These are phyloP conservation scores for Hyphopichia buzzinii DNA, from an alignment of 1,139 yeast genomes.

Conservation along the genomic window DNA sequence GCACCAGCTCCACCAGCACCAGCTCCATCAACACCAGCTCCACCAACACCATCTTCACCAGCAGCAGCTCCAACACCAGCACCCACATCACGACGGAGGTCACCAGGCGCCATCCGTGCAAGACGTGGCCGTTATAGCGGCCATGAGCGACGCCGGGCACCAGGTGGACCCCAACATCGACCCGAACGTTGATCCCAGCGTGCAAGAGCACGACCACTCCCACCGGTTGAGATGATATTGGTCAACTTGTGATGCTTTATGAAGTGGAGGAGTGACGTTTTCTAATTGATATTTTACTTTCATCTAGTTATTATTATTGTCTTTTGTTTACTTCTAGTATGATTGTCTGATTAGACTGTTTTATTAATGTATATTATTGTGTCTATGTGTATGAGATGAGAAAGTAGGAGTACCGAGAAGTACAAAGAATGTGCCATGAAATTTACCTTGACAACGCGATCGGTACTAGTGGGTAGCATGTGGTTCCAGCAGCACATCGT, in stretches of 20 bases:
- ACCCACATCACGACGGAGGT: conserved; percentile 18
- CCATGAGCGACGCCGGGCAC: conserved; percentile 34
- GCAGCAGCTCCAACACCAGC: conserved; percentile 19
- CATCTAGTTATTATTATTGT: not conserved
- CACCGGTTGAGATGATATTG: conserved; percentile 16
- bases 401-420: too few species aligned
- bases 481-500: too few species aligned
- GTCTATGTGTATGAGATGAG: too few species aligned
- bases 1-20: conserved; percentile 16
- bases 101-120: conserved; percentile 36
- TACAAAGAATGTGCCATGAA: too few species aligned
- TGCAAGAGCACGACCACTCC: conserved; percentile 44
- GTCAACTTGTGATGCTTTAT: not conserved
- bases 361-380: not conserved
- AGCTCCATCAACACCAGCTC: conserved; percentile 14
- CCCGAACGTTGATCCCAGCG: conserved; percentile 47
- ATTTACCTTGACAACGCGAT: too few species aligned
- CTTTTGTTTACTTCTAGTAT: not conserved
- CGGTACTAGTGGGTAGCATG: too few species aligned
- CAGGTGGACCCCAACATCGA: conserved; percentile 44
- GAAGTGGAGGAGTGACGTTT: too few species aligned
- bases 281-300: too few species aligned
- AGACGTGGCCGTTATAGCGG: conserved; percentile 47
- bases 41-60: conserved; percentile 14
- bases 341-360: not conserved